Evolutionary conservation across 345 rosid species (phyloP).

Genomic region (Eucalyptus urophylla): DNA sequence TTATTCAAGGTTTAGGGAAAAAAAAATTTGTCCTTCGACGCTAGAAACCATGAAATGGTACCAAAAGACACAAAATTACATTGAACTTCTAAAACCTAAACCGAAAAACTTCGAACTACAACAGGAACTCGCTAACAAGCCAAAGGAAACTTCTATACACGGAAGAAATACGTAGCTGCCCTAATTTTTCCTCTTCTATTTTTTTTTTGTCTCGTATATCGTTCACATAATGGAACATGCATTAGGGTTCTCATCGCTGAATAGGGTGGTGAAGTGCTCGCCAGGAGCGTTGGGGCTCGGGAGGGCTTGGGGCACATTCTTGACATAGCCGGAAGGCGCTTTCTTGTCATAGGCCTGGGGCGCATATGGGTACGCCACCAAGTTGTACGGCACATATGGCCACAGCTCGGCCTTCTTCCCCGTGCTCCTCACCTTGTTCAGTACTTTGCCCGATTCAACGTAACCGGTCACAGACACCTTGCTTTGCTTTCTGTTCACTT

Average conservation of each 20-base stretch:
- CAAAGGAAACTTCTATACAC: neutral
- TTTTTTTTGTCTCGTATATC: neutral
- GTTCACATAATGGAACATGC: constrained; percentile 40
- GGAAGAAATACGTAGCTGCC: neutral
- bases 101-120: neutral
- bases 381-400: constrained; percentile 37
- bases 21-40: neutral
- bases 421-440: constrained; percentile 21
- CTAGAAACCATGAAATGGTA: neutral
- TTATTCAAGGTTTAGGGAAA: neutral
- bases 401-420: constrained; percentile 46
- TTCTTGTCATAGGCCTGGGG: constrained; percentile 41
- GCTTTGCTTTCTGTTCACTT: constrained; percentile 38
- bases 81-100: neutral
- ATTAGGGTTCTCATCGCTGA: constrained; percentile 44
- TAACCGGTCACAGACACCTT: constrained; percentile 25
- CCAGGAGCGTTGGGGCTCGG: constrained; percentile 11
- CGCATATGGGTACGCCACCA: constrained; percentile 37
- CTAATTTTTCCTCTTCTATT: neutral
- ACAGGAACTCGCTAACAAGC: neutral
- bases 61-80: neutral
- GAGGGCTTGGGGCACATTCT: constrained; percentile 26
- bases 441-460: constrained; percentile 38
- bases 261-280: constrained; percentile 13
- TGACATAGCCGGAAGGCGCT: constrained; percentile 42